A percentile compares a stretch with the other conserved stretches of the same genome.
These are phyloP conservation scores for Chaetomium sp. DNA, from an alignment of 2,329 filamentous ascomycete species.

Conservation along the genomic window DNA sequence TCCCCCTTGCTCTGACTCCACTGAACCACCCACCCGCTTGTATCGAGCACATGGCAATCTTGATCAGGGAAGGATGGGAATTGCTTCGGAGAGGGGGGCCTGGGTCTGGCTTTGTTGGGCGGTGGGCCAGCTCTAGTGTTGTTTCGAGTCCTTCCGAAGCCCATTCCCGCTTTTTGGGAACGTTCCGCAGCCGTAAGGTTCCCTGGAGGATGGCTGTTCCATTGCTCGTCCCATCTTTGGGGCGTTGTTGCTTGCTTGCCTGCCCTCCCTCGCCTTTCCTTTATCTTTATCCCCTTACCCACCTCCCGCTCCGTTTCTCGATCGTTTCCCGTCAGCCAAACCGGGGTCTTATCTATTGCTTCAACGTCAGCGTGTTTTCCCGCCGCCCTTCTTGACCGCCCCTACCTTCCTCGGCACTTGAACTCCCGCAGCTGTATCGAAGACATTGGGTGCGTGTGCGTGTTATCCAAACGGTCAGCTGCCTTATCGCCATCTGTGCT, in stretches of 20 bases:
- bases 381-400: background rate
- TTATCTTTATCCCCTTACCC: background rate
- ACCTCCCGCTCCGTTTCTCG: background rate
- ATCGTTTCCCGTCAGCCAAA: background rate
- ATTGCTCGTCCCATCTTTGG: too few relatives aligned
- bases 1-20: background rate
- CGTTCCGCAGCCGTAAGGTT: too few relatives aligned
- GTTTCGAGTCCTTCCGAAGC: background rate
- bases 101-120: background rate
- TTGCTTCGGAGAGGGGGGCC: conserved; percentile 1
- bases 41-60: background rate
- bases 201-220: too few relatives aligned
- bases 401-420: background rate
- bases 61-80: background rate
- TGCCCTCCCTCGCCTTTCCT: background rate
- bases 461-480: too few relatives aligned
- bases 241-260: too few relatives aligned
- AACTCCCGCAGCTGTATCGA: too few relatives aligned
- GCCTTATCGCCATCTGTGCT: too few relatives aligned
- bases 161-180: background rate
- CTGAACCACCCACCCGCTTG: too few relatives aligned
- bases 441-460: too few relatives aligned
- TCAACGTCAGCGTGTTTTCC: background rate
- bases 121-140: background rate
- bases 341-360: background rate